phyloP scores from a whole-genome alignment of 176 grass and related monocot species.

The Aegilops tauschii region DNA sequence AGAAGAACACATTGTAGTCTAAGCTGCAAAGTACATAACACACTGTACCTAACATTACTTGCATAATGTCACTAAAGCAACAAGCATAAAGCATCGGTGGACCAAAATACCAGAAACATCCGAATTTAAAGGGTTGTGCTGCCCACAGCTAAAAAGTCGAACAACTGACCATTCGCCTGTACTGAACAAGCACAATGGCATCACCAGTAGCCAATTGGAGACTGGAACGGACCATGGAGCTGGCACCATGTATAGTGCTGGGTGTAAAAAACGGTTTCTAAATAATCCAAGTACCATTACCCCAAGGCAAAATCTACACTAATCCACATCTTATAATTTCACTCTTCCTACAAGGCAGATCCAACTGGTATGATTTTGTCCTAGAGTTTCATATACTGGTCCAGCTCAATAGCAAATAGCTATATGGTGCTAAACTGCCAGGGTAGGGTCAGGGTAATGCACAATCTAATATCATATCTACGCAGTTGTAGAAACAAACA shows the following conservation, averaged over 20 bases:
- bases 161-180: neutral
- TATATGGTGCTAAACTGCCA: neutral
- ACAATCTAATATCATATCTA: neutral
- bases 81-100: neutral
- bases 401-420: neutral
- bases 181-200: neutral
- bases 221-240: neutral
- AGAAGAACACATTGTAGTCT: conserved; percentile 20
- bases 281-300: neutral
- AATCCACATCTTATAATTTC: neutral
- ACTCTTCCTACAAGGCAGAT: conserved; percentile 2
- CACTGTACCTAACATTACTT: conserved; percentile 3
- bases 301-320: neutral
- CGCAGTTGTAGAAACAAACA: neutral
- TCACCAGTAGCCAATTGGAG: neutral
- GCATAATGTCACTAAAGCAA: neutral
- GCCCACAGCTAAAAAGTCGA: neutral
- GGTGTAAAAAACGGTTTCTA: neutral
- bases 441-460: neutral
- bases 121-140: neutral
- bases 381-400: neutral
- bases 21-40: neutral
- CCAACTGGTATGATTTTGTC: neutral
- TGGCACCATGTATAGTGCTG: neutral
- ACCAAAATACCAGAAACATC: neutral